Evolutionary conservation across 352 stramenopile species (phyloP), one percentile per base, ranked within the genome.

Genomic region (Globisporangium takayamanum): DNA sequence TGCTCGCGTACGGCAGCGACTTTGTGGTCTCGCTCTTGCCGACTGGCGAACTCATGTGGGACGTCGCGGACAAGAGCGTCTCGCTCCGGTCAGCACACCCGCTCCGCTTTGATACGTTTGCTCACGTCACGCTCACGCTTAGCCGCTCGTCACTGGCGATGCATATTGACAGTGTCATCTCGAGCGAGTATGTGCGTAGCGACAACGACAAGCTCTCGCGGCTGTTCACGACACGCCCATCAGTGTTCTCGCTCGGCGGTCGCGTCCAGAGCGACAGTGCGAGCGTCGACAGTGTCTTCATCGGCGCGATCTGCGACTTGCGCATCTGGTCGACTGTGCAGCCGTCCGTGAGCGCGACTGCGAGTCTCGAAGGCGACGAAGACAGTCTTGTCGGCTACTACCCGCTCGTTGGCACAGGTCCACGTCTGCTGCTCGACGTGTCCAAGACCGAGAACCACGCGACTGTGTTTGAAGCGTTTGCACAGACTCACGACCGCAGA

Each of bases 401-500:
- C 42, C 84, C 83, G 8, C 59, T 95, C n/a, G 78, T 84, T 37
- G 78, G 85, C 2, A 59, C 77, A n/a, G 73, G 70, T 0, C 75
- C 85, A 56, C 71, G 81, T 11, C 63, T 93, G 18, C 51, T 94
- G 39, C 61, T 92, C 53, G 85, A 95, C 63, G 25, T 76, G 15
- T 89, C 81, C 3, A 74, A 73, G 26, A 63, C 87, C 41, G 79
- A 88, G 44, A 92, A 92, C 33, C 85, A 95, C 47, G 83, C 83
- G 11, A 85, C 68, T 3, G 70, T 87, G 28, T 81, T 78, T 25
- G 62, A 82, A 59, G 72, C 62, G 46, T 85, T 26, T 39, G 33
- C 33, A 73, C 53, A 45, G 57, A 50, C 48, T 5, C 1, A 33
- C 5, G 28, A 33, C 33, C 26, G 52, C 33, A n/a, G 36, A 59